Evolutionary conservation across 192 early-diverging fungal species (phyloP).

Genomic region (Glomus cerebriforme): DNA sequence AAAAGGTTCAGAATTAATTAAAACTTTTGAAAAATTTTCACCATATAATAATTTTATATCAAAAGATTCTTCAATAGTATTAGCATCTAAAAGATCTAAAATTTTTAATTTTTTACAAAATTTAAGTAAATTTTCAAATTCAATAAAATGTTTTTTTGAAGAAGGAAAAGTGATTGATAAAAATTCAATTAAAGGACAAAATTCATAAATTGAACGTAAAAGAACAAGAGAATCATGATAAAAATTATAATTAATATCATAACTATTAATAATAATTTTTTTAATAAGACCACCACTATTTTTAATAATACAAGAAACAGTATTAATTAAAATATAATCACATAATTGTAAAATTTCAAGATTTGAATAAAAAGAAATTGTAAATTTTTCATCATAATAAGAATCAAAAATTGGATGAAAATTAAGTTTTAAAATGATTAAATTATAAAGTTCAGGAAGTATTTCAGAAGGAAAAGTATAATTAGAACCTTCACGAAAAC

Average conservation of each 20-base stretch:
- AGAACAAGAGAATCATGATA: neutral
- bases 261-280: neutral
- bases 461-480: neutral
- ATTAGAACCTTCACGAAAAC: neutral
- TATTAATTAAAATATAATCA: neutral
- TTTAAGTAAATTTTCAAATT: neutral
- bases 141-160: neutral
- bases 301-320: neutral
- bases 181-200: neutral
- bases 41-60: neutral
- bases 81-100: neutral
- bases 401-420: too few relatives aligned
- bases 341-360: neutral
- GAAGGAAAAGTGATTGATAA: neutral
- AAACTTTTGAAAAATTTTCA: neutral
- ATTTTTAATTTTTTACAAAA: neutral
- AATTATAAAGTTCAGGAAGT: neutral
- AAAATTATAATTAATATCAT: neutral
- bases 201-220: neutral
- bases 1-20: neutral
- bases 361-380: too few relatives aligned
- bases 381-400: too few relatives aligned
- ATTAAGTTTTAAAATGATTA: neutral
- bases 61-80: neutral
- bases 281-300: neutral